phyloP scores from a whole-genome alignment of 805 yeast species.

The Kodamaea kaohsiungensis region DNA sequence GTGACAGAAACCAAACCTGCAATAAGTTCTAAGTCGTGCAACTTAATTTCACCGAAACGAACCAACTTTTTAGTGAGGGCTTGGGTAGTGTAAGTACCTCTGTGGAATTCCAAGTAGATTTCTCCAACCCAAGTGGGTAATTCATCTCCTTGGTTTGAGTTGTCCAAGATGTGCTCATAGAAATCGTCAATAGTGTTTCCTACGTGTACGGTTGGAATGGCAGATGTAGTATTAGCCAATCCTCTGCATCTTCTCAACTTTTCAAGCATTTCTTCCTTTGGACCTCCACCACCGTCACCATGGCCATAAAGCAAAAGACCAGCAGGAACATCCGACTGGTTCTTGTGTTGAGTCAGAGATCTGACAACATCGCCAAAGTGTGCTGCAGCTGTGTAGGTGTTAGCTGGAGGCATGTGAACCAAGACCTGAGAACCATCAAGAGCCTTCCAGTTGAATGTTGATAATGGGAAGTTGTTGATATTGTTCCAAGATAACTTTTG shows the following conservation, averaged over 20 bases:
- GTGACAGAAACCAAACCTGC: constrained; percentile 74
- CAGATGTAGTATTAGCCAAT: constrained; percentile 73
- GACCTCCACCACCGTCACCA: constrained; percentile 99
- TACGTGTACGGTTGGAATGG: constrained; percentile 76
- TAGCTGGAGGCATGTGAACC: constrained; percentile 97
- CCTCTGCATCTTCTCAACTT: constrained; percentile 92
- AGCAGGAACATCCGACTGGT: constrained; percentile 74
- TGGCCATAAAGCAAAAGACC: constrained; percentile 85
- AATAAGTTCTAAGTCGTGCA: constrained; percentile 83
- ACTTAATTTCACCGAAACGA: constrained; percentile 70
- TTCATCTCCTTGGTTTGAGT: constrained; percentile 62
- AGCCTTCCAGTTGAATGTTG: constrained; percentile 94
- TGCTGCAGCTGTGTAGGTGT: constrained; percentile 92
- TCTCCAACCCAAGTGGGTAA: constrained; percentile 94
- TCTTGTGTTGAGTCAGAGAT: constrained; percentile 79
- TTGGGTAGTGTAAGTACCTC: constrained; percentile 97
- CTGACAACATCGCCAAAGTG: constrained; percentile 90
- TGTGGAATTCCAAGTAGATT: constrained; percentile 88
- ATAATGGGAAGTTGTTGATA: constrained; percentile 84
- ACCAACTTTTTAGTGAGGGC: constrained; percentile 81
- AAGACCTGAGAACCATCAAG: constrained; percentile 91
- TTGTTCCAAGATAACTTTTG: constrained; percentile 97
- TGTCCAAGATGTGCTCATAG: constrained; percentile 61
- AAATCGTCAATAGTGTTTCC: constrained; percentile 82
- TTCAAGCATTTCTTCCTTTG: constrained; percentile 90